A percentile compares a stretch with the other conserved stretches of the same genome.
These are phyloP conservation scores for Danielia oregonensis DNA, from an alignment of 805 yeast genomes.

Conservation along the genomic window DNA sequence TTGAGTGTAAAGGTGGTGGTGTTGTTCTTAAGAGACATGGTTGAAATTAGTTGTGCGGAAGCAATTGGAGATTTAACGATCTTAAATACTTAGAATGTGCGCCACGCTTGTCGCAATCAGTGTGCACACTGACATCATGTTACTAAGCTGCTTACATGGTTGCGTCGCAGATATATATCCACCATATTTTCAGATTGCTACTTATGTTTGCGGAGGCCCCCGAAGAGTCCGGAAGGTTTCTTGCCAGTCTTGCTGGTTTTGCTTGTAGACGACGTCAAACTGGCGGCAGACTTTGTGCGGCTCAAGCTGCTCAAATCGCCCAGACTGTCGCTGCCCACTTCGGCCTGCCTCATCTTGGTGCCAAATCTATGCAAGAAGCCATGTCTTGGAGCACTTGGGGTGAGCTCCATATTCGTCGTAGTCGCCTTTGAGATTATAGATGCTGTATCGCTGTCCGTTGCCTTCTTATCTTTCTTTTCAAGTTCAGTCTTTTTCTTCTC, in stretches of 20 bases:
- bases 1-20: constrained; percentile 42
- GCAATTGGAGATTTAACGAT: too few species aligned
- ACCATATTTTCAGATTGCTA: too few species aligned
- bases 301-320: not conserved
- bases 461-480: not conserved
- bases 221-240: not conserved
- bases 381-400: not conserved
- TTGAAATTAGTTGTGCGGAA: not conserved
- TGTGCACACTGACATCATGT: too few species aligned
- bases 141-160: too few species aligned
- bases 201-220: constrained; percentile 2
- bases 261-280: not conserved
- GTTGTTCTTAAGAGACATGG: constrained; percentile 12
- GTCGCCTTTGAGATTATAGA: not conserved
- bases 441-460: not conserved
- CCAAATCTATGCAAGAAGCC: constrained; percentile 2
- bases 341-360: not conserved
- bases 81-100: too few species aligned
- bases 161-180: too few species aligned
- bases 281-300: constrained; percentile 2
- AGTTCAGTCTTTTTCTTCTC: constrained; percentile 7
- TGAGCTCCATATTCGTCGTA: not conserved
- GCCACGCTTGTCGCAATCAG: too few species aligned
- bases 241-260: not conserved
- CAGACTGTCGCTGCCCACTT: not conserved